Percentiles rank a stretch among this genome's conserved stretches.
Conservation (phyloP, 257 asterid species). For the Apocynum venetum region DNA sequence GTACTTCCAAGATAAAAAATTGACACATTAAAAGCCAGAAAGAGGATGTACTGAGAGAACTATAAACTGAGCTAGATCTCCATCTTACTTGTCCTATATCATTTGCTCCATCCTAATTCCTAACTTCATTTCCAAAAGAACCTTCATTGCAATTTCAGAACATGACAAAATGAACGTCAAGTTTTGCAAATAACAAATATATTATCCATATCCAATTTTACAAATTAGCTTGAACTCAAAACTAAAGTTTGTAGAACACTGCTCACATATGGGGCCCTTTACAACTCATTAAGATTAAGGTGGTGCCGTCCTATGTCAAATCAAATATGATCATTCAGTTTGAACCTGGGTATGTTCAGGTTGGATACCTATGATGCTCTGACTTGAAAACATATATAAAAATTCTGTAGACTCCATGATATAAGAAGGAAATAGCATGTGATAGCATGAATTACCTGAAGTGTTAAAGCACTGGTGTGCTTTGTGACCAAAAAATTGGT, state of each 20-base stretch:
- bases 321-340: background rate
- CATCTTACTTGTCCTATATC: background rate
- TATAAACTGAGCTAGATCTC: background rate
- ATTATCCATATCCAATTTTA: background rate
- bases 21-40: background rate
- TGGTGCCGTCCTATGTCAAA: background rate
- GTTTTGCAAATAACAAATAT: background rate
- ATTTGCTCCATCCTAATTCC: background rate
- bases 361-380: background rate
- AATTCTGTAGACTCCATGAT: background rate
- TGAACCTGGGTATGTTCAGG: background rate
- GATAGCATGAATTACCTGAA: constrained; percentile 43
- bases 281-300: background rate
- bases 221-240: background rate
- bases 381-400: background rate
- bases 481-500: constrained; percentile 70
- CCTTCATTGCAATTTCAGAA: background rate
- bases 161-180: background rate
- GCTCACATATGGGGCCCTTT: background rate
- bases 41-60: background rate
- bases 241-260: background rate
- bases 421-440: background rate
- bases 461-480: constrained; percentile 65
- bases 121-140: background rate
- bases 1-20: background rate